A percentile compares a stretch with the other conserved stretches of the same genome.
These are phyloP conservation scores for Fusarium miscanthi DNA, from an alignment of 2,329 filamentous ascomycete species.

Conservation along the genomic window DNA sequence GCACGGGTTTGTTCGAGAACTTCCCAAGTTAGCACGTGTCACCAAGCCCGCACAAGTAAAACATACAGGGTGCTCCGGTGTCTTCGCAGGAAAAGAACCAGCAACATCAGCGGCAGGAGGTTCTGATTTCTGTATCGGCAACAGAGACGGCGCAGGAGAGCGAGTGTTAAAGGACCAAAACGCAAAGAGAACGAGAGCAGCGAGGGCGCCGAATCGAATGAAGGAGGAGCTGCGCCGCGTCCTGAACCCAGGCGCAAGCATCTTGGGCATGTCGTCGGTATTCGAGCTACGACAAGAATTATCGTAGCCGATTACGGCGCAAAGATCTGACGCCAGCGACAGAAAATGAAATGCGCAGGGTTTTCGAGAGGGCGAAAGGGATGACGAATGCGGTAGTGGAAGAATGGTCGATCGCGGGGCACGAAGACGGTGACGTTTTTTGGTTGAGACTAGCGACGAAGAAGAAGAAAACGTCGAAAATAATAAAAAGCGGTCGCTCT, in stretches of 20 bases:
- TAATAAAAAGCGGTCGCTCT: constrained; percentile 4
- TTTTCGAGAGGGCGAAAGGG: constrained; percentile 22
- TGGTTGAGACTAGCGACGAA: constrained; percentile 2
- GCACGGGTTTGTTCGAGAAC: constrained; percentile 10
- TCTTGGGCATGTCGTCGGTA: constrained; percentile 41
- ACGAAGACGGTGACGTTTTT: background rate
- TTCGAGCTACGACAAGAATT: background rate
- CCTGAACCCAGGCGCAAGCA: constrained; percentile 56
- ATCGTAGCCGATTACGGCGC: constrained; percentile 12
- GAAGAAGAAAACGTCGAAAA: background rate
- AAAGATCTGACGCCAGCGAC: constrained; percentile 40
- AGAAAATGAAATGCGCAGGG: constrained; percentile 29
- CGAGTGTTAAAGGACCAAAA: constrained; percentile 45
- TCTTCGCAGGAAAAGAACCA: background rate
- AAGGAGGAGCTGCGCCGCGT: constrained; percentile 58
- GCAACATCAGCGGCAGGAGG: background rate
- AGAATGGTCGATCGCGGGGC: constrained; percentile 27
- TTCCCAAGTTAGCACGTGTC: constrained; percentile 5
- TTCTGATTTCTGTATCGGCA: constrained; percentile 20
- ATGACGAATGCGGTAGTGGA: constrained; percentile 18
- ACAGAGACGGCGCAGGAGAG: constrained; percentile 20
- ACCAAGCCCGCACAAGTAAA: background rate
- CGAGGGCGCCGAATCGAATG: constrained; percentile 55
- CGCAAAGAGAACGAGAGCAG: constrained; percentile 49
- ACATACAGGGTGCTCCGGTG: constrained; percentile 8